A percentile compares a stretch with the other conserved stretches of the same genome.
These are phyloP conservation scores for Cercospora sojina DNA, from an alignment of 2,329 filamentous ascomycete genomes.

Conservation along the genomic window DNA sequence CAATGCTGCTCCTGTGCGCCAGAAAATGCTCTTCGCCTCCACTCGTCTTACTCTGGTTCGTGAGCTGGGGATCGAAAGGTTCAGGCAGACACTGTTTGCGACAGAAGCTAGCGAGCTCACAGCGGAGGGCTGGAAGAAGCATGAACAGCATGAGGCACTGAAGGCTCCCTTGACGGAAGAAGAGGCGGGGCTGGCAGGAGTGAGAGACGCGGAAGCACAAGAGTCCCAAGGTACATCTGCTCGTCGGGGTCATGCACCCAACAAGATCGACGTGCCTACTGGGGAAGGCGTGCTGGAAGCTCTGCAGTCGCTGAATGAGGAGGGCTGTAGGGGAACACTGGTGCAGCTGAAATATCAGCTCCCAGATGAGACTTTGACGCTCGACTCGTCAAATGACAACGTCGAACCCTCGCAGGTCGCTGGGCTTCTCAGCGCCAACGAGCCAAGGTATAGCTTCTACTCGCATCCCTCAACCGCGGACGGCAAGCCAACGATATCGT, in stretches of 20 bases:
- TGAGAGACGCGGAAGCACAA: constrained; percentile 72
- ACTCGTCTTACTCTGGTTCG: constrained; percentile 73
- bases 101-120: constrained; percentile 70
- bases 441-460: constrained; percentile 79
- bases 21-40: constrained; percentile 83
- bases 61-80: constrained; percentile 75
- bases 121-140: constrained; percentile 66
- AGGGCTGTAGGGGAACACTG: constrained; percentile 32
- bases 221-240: constrained; percentile 68
- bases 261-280: constrained; percentile 54
- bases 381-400: constrained; percentile 56
- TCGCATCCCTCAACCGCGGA: constrained; percentile 57
- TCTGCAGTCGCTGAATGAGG: constrained; percentile 58
- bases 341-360: constrained; percentile 47
- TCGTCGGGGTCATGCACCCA: constrained; percentile 52
- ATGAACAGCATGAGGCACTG: constrained; percentile 63
- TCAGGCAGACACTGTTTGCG: constrained; percentile 72
- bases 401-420: constrained; percentile 60
- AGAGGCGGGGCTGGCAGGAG: constrained; percentile 67
- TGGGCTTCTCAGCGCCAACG: constrained; percentile 60
- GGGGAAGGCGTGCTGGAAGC: constrained; percentile 64
- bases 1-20: constrained; percentile 72
- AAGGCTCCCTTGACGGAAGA: constrained; percentile 75
- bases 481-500: constrained; percentile 59
- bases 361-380: constrained; percentile 65